Conservation (phyloP, 257 asterid species). For the Solanum paucissectum region DNA sequence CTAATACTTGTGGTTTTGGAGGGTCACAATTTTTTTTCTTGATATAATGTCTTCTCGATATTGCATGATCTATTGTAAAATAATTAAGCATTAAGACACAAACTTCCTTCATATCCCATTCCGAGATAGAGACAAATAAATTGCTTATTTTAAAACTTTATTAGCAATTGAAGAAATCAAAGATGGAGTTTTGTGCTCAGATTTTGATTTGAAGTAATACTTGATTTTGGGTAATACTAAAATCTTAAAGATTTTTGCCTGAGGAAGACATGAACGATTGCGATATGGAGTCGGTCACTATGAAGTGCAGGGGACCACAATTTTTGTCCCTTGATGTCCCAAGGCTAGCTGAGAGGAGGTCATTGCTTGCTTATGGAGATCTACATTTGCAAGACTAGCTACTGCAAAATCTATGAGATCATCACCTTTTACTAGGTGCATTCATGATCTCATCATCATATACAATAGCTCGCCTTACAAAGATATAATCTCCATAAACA, state of each 20-base stretch:
- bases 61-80: background rate
- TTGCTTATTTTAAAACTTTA: slow-evolving; percentile 43
- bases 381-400: slow-evolving; percentile 42
- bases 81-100: background rate
- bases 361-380: slow-evolving; percentile 77
- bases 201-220: background rate
- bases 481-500: slow-evolving; percentile 47
- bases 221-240: background rate
- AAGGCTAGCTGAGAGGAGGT: slow-evolving; percentile 91
- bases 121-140: slow-evolving; percentile 39
- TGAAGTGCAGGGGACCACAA: slow-evolving; percentile 34
- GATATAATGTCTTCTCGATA: background rate
- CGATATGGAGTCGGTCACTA: slow-evolving; percentile 58
- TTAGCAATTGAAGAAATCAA: slow-evolving; percentile 82
- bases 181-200: slow-evolving; percentile 58
- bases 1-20: background rate
- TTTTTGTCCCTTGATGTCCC: slow-evolving; percentile 73
- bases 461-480: slow-evolving; percentile 36
- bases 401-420: slow-evolving; percentile 15
- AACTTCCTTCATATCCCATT: slow-evolving; percentile 36
- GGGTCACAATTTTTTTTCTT: background rate
- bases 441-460: slow-evolving; percentile 12
- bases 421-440: slow-evolving; percentile 40
- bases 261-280: slow-evolving; percentile 80
- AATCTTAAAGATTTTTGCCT: background rate